A percentile compares a stretch with the other conserved stretches of the same genome.
These are phyloP conservation scores for Macaranga tanarius DNA, from an alignment of 441 rosid species.

Conservation along the genomic window DNA sequence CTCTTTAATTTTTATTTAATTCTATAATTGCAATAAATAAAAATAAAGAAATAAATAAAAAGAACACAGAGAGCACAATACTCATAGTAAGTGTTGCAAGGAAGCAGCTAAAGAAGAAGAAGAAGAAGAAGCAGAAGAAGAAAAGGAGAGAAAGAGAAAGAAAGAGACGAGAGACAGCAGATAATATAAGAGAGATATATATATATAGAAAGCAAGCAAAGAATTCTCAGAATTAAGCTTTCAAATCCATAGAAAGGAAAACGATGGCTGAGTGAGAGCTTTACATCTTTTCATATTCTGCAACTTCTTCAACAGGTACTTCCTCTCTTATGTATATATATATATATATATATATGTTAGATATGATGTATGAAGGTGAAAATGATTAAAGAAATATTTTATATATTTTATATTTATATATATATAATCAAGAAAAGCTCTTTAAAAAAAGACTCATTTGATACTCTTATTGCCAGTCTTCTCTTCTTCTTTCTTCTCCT, in stretches of 20 bases:
- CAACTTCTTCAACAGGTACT: slow-evolving; percentile 43
- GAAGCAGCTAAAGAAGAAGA: slow-evolving; percentile 12
- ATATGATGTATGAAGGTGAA: slow-evolving; percentile 31
- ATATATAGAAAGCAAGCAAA: slow-evolving; percentile 9
- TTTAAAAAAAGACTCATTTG: slow-evolving; percentile 17
- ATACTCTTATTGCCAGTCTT: not conserved
- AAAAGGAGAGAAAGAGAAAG: slow-evolving; percentile 33
- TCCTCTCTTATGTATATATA: not conserved
- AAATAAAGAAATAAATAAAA: slow-evolving; percentile 22
- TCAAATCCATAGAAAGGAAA: slow-evolving; percentile 46
- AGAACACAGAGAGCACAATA: slow-evolving; percentile 7
- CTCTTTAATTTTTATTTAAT: not conserved
- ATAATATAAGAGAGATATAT: slow-evolving; percentile 17
- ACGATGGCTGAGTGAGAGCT: slow-evolving; percentile 46
- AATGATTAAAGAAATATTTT: slow-evolving; percentile 16
- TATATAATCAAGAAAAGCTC: slow-evolving; percentile 1
- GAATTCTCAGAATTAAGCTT: slow-evolving; percentile 41
- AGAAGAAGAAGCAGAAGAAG: slow-evolving; percentile 22
- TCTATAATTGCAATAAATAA: slow-evolving; percentile 1
- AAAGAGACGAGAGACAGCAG: slow-evolving; percentile 41
- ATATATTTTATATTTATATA: not conserved
- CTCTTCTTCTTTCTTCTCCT: not conserved
- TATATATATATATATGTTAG: not conserved
- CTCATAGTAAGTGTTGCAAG: slow-evolving; percentile 22
- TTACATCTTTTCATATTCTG: slow-evolving; percentile 40